Conservation (phyloP, 2,329 filamentous ascomycete species). For the Epicoccum nigrum region DNA sequence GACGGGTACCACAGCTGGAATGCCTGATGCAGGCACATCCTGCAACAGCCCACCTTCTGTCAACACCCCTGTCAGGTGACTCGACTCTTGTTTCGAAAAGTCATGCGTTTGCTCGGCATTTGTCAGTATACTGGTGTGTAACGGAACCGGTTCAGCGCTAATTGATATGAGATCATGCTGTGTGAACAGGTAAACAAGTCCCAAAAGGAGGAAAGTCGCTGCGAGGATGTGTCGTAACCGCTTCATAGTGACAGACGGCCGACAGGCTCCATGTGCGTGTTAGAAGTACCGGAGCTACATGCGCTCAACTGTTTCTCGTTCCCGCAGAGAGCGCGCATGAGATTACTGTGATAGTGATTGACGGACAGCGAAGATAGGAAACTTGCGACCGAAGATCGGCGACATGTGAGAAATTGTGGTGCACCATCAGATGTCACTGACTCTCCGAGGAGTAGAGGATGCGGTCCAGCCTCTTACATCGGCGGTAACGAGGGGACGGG, state of each 20-base stretch:
- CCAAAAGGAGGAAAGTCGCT: conserved; percentile 9
- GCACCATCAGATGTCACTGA: no score
- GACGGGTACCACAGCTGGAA: neutral
- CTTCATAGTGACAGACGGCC: conserved; percentile 8
- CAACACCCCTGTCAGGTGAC: neutral
- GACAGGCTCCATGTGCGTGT: neutral
- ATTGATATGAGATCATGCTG: conserved; percentile 2
- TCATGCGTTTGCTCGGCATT: conserved; percentile 1
- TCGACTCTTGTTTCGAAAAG: no score
- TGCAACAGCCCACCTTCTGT: neutral
- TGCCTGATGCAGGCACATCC: neutral
- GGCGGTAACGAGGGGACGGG: neutral
- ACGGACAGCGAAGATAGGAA: neutral
- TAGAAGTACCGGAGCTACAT: conserved; percentile 1
- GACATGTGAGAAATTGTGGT: conserved; percentile 5
- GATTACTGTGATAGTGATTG: no score
- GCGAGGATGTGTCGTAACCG: conserved; percentile 3
- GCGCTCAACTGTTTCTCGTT: neutral
- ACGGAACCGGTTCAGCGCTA: conserved; percentile 1
- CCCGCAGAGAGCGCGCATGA: neutral
- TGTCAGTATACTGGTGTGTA: neutral
- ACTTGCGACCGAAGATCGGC: conserved; percentile 6
- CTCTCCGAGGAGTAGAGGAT: no score
- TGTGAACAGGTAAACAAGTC: conserved; percentile 7
- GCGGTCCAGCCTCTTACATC: conserved; percentile 3